phyloP scores from a whole-genome alignment of 306 rosid species.

The Herpetospermum pedunculosum region DNA sequence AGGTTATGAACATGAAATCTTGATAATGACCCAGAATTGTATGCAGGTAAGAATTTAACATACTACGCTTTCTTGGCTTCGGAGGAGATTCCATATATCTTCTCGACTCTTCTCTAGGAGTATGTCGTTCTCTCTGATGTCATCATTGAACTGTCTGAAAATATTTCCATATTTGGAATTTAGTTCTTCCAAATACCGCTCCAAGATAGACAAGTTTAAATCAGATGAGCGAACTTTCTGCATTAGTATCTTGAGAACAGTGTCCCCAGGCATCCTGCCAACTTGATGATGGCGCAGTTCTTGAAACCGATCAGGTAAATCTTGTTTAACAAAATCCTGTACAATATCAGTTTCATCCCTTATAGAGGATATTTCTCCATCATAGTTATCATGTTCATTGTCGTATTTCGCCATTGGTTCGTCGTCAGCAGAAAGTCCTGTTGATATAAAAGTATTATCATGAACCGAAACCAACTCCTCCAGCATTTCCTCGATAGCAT shows the following conservation, averaged over 20 bases:
- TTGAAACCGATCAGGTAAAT: conserved; percentile 49
- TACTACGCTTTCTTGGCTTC: conserved; percentile 46
- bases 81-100: conserved; percentile 41
- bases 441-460: conserved; percentile 26
- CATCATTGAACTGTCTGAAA: conserved; percentile 58
- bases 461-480: conserved; percentile 71
- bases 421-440: conserved; percentile 36
- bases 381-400: conserved; percentile 21
- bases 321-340: conserved; percentile 27
- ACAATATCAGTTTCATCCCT: conserved; percentile 26
- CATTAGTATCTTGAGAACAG: conserved; percentile 86
- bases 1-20: background rate
- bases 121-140: conserved; percentile 37
- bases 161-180: conserved; percentile 61
- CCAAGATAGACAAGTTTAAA: conserved; percentile 64
- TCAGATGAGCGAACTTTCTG: conserved; percentile 87
- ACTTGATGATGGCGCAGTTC: conserved; percentile 69
- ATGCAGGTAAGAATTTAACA: conserved; percentile 24
- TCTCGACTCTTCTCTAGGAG: conserved; percentile 53
- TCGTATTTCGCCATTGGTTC: conserved; percentile 27
- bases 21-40: conserved; percentile 2
- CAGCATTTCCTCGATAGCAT: conserved; percentile 94
- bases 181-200: conserved; percentile 69
- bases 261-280: conserved; percentile 96
- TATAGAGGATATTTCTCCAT: conserved; percentile 21